Evolutionary conservation across 768 basidiomycete species (phyloP), one percentile per base, ranked within the genome.

Genomic region (Termitomyces sp.): DNA sequence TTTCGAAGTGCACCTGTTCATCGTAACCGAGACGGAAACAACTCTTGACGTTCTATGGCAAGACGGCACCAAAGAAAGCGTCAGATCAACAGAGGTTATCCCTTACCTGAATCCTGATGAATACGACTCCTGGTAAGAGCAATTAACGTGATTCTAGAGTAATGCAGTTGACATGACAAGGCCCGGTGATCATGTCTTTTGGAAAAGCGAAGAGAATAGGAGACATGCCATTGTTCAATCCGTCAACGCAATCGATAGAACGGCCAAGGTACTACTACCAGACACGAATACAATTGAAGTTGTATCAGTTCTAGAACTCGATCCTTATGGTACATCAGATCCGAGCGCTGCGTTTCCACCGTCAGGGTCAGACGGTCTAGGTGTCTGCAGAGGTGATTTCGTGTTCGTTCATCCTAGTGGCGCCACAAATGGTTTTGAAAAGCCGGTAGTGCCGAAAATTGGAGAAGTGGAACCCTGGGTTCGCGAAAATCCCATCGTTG

Each of bases 101-200:
- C 94, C 93, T 3, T 90, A 96, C 70, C 71, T 89, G 56, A 92
- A 92, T 62, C 84, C 93, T 10, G 95, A 96, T 71, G 95, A 97
- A 74, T 92, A 91, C 71, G 95, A 94, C 70, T 92, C 88, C 72
- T 95, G 91, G 91, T 91, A 65, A 68, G 87, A 72, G 47, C 43
- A 37, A 8, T 60, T 7, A 17, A 43, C 53, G 38, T 43, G 14
- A 34, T 50, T 57, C 15, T 45, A 53, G n/a, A 52, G 32, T 20
- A 58, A 11, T 51, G 42, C 9, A 40, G 17, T 60, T 60, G 65
- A 55, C 56, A 56, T 56, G 50, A 53, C 20, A 57, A 94, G 92
- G 93, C 95, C 95, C 5, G 95, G 95, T 17, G 94, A 98, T 68
- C 87, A 92, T 72, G 89, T 96, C 14, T 66, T 94, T 17, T 94